Conservation (phyloP, 164 flowering plant genomes). For the Hamamelis virginiana region DNA sequence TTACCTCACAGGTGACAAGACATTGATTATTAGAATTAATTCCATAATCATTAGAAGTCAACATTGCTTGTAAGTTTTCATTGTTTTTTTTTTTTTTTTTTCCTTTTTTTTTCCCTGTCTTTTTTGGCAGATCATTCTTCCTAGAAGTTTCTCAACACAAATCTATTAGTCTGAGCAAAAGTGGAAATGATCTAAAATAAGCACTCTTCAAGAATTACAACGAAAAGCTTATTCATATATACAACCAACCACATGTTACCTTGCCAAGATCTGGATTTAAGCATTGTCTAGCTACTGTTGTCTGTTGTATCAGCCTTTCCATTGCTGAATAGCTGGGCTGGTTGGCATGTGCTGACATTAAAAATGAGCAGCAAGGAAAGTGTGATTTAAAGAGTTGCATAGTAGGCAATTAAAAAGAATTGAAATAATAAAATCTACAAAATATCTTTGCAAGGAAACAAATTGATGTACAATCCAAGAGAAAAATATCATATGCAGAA, state of each 20-base stretch:
- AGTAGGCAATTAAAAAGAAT: background rate
- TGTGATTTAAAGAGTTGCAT: background rate
- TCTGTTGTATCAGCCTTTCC: slow-evolving; percentile 90
- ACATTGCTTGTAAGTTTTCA: too few relatives aligned
- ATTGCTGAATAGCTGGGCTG: slow-evolving; percentile 72
- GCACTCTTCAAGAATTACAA: background rate
- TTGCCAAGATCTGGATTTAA: slow-evolving; percentile 69
- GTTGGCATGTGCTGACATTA: slow-evolving; percentile 63
- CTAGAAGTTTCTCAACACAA: too few relatives aligned
- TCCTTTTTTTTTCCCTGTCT: too few relatives aligned
- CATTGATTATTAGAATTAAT: background rate
- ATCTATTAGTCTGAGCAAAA: too few relatives aligned
- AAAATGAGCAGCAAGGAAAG: slow-evolving; percentile 11
- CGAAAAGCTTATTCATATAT: too few relatives aligned
- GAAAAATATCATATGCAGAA: background rate
- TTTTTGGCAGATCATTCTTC: too few relatives aligned
- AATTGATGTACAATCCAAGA: background rate
- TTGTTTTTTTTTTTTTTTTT: too few relatives aligned
- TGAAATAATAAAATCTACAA: background rate
- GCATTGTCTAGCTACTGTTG: slow-evolving; percentile 69
- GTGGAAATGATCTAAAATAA: too few relatives aligned
- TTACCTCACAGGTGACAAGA: too few relatives aligned
- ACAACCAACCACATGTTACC: slow-evolving; percentile 38
- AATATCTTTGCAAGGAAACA: background rate
- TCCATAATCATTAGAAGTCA: too few relatives aligned